Conservation (phyloP, 805 yeast species). For the Candida tammaniensis region DNA sequence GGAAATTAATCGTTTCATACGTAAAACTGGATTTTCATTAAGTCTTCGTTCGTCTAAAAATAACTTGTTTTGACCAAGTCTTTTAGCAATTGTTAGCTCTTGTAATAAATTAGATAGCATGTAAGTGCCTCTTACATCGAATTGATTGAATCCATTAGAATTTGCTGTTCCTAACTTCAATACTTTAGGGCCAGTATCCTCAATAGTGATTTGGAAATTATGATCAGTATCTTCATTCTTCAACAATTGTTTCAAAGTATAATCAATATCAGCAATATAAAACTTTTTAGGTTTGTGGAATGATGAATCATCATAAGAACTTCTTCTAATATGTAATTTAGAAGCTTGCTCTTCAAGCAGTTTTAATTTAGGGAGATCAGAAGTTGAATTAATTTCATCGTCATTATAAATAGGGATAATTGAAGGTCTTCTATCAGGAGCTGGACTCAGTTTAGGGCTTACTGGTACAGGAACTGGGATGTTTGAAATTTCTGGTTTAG, state of each 20-base stretch:
- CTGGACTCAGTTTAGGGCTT: slow-evolving; percentile 1
- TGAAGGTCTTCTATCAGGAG: slow-evolving; percentile 18
- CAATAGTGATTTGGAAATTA: slow-evolving; percentile 61
- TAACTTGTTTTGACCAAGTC: slow-evolving; percentile 75
- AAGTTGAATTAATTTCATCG: slow-evolving; percentile 11
- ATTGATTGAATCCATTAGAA: slow-evolving; percentile 74
- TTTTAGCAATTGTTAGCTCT: slow-evolving; percentile 82
- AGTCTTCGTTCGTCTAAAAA: slow-evolving; percentile 79
- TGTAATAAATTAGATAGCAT: slow-evolving; percentile 84
- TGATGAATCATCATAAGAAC: slow-evolving; percentile 29
- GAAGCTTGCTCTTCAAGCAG: slow-evolving; percentile 6
- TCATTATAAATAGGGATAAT: slow-evolving; percentile 29
- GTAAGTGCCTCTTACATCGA: slow-evolving; percentile 81
- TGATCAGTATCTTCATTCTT: slow-evolving; percentile 81
- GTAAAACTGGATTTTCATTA: slow-evolving; percentile 81
- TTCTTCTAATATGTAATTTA: slow-evolving; percentile 23
- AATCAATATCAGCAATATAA: slow-evolving; percentile 71
- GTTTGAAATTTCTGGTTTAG: background rate
- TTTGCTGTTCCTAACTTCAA: slow-evolving; percentile 58
- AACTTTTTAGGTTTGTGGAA: slow-evolving; percentile 45
- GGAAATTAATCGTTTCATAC: slow-evolving; percentile 69
- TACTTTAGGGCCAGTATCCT: slow-evolving; percentile 31
- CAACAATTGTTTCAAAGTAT: slow-evolving; percentile 66
- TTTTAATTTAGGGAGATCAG: slow-evolving; percentile 9
- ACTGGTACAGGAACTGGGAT: slow-evolving; percentile 10